Evolutionary conservation across 2,329 filamentous ascomycete species (phyloP), one percentile per base, ranked within the genome.

Genomic region (Neopestalotiopsis clavispora): DNA sequence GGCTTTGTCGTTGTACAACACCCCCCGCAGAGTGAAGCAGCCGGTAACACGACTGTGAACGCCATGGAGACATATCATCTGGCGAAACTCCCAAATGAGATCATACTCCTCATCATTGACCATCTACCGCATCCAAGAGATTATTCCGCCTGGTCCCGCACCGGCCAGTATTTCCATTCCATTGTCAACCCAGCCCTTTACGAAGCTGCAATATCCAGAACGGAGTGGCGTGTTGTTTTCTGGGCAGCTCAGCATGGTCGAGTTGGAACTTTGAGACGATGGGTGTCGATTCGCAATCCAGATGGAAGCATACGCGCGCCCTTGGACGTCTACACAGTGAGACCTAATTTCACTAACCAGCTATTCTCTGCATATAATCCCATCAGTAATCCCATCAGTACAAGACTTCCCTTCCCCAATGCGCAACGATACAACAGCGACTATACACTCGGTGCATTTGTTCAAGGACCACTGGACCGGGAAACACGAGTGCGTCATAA

Each of bases 141-240:
- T 40, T 32, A 4, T 13, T 30, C 59, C 12, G 65, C 65, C 9
- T 60, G 30, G 34, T 30, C 52, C n/a, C 30, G 4, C 14, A 67
- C 65, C 9, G 49, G 32, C 28, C 30, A n/a, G 4, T 28, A 28
- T 4, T 67, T 40, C n/a, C 30, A 67, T 23, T 17, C 17, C 17
- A 60, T 42, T 14, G 20, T 67, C 28, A 23, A 23, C 56, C 65
- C 28, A 13, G 17, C 59, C 7, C 32, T 67, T 2, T 67, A 67
- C 20, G 65, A 60, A 28, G 42, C 10, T 30, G 52, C 20, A 30
- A 52, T 61, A 13, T 12, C 52, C 23, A 32, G 30, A 23, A 28
- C 49, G 13, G 30, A 59, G 30, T 67, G 56, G 52, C n/a, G 40
- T 28, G 20, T 38, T n/a, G 52, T 67, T 7, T 67, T 67, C 34